Base-by-base conservation (phyloP, 2,329 filamentous ascomycete genomes). In the Cryphonectria naterciae region DNA sequence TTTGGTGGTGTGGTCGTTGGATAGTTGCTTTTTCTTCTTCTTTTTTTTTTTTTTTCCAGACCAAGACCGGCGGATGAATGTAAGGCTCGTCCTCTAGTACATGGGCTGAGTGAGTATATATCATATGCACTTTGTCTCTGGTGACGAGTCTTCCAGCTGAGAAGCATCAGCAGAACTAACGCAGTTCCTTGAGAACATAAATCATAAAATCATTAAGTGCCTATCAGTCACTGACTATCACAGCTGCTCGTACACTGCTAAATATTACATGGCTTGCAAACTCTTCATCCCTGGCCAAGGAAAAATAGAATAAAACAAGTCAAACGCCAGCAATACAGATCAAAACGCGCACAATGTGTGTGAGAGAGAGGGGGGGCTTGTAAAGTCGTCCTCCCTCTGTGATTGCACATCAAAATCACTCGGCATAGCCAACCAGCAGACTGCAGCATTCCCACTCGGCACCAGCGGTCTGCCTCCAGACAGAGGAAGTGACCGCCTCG, bases 401-500 rank as follows among this genome's bases (percentile, higher is more conserved):
- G 58, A 8, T 32, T 7, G 54, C 37, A 39, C 8, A 11, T 39
- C 37, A 10, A 49, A 22, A 25, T 65, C 54, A 73, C 65, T 73
- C 72, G 6, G 72, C 72, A 68, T 72, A 73, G 1, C 70, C 72
- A 54, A 73, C 72, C 67, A 73, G 8, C 72, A 72, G 63, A 22
- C 67, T 70, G 64, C 70, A 72, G 56, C 70, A 74, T 61, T 81
- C 79, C 79, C 80, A 81, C 73, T 81, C 79, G 25, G 79, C 80
- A 15, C 79, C 79, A 0, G 80, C 80, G 5, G 76, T 79, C 77
- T 81, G 79, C 72, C 79, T 74, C 80, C 80, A 81, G 17, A 75
- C 77, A 3, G 75, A 77, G 8, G 76, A 77, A 1, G 75, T 77
- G 10, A 74, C 78, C 0, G 78, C 78, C 62, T 78, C 75, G 17